Conservation (phyloP, 2,329 filamentous ascomycete genomes). For the Fusarium subtropicale region DNA sequence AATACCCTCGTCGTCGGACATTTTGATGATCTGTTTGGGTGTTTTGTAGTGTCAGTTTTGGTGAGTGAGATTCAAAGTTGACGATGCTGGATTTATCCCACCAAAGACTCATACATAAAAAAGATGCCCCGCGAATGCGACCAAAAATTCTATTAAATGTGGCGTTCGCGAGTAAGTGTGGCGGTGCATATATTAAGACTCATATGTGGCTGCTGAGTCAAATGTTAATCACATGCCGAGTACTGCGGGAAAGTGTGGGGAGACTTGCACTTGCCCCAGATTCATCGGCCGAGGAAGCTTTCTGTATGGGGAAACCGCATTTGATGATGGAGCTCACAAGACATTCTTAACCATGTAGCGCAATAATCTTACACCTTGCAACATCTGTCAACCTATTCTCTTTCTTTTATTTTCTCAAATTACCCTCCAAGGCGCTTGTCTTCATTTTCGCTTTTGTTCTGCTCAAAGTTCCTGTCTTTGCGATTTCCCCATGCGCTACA, state of each 20-base stretch:
- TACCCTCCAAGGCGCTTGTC: neutral
- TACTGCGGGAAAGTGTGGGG: conserved; percentile 40
- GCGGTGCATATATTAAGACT: conserved; percentile 18
- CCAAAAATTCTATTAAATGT: conserved; percentile 35
- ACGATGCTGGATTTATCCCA: neutral
- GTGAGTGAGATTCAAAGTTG: neutral
- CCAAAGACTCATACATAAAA: conserved; percentile 27
- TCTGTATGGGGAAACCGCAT: conserved; percentile 28
- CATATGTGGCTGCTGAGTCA: conserved; percentile 27
- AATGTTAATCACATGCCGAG: conserved; percentile 48
- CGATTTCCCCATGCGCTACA: conserved; percentile 27
- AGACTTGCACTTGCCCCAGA: conserved; percentile 45
- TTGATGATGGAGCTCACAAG: conserved; percentile 33
- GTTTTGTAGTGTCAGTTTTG: neutral
- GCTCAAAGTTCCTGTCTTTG: conserved; percentile 4
- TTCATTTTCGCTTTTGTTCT: neutral
- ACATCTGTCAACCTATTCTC: neutral
- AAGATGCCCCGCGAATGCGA: conserved; percentile 46
- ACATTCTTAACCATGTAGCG: conserved; percentile 19
- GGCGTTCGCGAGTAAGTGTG: conserved; percentile 28
- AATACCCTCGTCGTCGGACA: conserved; percentile 72
- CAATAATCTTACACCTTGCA: conserved; percentile 19
- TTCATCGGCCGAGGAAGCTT: conserved; percentile 47
- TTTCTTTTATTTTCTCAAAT: neutral
- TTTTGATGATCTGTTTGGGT: conserved; percentile 48